These are phyloP conservation scores for Apiospora saccharicola DNA, from an alignment of 2,329 filamentous ascomycete genomes.

Conservation along the genomic window DNA sequence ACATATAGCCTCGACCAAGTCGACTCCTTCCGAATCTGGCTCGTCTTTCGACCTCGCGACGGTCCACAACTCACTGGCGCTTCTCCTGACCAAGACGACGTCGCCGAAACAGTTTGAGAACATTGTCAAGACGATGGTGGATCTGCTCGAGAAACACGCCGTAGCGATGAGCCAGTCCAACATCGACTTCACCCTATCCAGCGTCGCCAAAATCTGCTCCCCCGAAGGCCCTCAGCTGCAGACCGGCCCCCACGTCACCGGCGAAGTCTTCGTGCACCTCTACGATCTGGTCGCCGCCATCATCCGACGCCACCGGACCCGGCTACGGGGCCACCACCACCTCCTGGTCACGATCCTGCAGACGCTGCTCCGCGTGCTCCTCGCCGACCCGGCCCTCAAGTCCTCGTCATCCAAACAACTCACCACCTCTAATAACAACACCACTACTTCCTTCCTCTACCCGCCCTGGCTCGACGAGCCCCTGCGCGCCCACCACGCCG, in stretches of 20 bases:
- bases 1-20: background rate
- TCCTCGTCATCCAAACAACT: conserved; percentile 27
- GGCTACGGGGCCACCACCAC: conserved; percentile 69
- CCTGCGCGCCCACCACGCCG: conserved; percentile 53
- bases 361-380: conserved; percentile 61
- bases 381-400: conserved; percentile 45
- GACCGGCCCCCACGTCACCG: conserved; percentile 37
- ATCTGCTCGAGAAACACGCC: conserved; percentile 58
- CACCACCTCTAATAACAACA: background rate
- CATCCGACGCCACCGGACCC: conserved; percentile 66
- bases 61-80: conserved; percentile 36
- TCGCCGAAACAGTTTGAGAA: conserved; percentile 40
- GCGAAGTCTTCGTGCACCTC: conserved; percentile 53
- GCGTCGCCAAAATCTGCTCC: conserved; percentile 48
- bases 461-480: conserved; percentile 48
- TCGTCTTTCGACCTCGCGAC: conserved; percentile 35
- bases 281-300: conserved; percentile 63
- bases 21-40: background rate
- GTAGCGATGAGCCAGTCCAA: conserved; percentile 65
- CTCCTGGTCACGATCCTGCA: conserved; percentile 63
- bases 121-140: conserved; percentile 38
- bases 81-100: conserved; percentile 33
- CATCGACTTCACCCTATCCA: conserved; percentile 59
- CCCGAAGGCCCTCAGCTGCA: conserved; percentile 32
- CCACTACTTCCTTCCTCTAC: conserved; percentile 29